A percentile compares a stretch with the other conserved stretches of the same genome.
Conservation (phyloP, 1,139 yeast genomes). For the Eremothecium gossypii region DNA sequence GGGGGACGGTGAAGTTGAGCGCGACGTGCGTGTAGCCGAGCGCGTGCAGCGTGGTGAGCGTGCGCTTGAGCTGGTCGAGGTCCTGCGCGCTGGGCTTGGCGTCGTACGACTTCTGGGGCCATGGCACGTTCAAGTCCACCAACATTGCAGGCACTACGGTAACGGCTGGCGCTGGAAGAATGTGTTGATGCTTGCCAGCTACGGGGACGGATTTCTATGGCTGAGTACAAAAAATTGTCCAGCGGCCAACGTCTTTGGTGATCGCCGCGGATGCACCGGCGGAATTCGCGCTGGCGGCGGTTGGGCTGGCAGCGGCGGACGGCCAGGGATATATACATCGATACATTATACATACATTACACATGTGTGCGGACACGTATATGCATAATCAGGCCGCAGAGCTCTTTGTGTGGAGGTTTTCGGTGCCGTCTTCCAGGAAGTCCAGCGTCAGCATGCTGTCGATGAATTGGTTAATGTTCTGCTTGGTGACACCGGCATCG, state of each 20-base stretch:
- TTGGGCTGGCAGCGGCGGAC: no score
- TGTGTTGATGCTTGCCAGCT: no score
- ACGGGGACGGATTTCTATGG: no score
- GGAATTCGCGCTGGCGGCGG: no score
- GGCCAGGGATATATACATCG: no score
- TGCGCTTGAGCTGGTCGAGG: slow-evolving; percentile 38
- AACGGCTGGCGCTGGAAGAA: no score
- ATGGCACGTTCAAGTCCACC: slow-evolving; percentile 72
- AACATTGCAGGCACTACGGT: slow-evolving; percentile 30
- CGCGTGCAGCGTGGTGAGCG: slow-evolving; percentile 46
- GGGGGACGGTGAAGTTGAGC: slow-evolving; percentile 53
- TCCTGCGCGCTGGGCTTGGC: slow-evolving; percentile 36
- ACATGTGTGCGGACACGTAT: no score
- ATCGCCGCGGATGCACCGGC: no score
- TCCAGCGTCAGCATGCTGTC: slow-evolving; percentile 24
- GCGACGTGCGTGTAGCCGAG: slow-evolving; percentile 71
- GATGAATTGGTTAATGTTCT: slow-evolving; percentile 23
- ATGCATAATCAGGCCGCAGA: slow-evolving; percentile 8
- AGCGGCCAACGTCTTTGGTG: no score
- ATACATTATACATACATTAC: no score
- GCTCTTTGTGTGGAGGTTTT: slow-evolving; percentile 22
- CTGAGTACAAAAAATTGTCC: no score
- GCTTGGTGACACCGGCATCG: slow-evolving; percentile 14
- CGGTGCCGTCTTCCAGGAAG: slow-evolving; percentile 25
- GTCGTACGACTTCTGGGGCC: slow-evolving; percentile 56